Evolutionary conservation across 345 rosid genomes (phyloP).

Genomic region (Aquilaria sinensis): DNA sequence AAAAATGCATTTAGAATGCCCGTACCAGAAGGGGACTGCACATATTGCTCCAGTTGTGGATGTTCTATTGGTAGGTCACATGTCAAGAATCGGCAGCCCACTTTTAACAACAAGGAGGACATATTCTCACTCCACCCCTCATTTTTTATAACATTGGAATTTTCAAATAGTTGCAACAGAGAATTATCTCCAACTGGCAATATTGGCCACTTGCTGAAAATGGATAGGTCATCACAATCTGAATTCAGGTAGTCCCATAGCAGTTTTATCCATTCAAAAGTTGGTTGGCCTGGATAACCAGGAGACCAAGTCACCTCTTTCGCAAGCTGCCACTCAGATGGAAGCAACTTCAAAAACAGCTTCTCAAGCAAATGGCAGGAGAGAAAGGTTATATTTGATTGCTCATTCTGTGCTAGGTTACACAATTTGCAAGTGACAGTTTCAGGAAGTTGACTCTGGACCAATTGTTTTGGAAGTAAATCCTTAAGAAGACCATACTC

Average conservation of each 20-base stretch:
- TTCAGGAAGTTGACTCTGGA: conserved; percentile 59
- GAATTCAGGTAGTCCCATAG: conserved; percentile 76
- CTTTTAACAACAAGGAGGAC: conserved; percentile 74
- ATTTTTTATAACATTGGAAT: conserved; percentile 65
- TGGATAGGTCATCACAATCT: conserved; percentile 74
- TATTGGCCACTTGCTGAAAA: conserved; percentile 94
- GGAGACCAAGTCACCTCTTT: conserved; percentile 75
- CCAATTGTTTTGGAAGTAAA: conserved; percentile 72
- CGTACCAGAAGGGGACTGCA: conserved; percentile 78
- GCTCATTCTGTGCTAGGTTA: conserved; percentile 61
- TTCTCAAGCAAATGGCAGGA: conserved; percentile 84
- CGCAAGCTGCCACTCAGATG: conserved; percentile 78
- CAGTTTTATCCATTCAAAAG: conserved; percentile 65
- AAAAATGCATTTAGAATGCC: conserved; percentile 79
- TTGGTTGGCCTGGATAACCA: conserved; percentile 73
- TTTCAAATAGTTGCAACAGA: conserved; percentile 65
- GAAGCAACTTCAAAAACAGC: conserved; percentile 76
- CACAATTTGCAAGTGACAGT: conserved; percentile 56
- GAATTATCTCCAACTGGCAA: conserved; percentile 67
- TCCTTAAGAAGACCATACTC: conserved; percentile 82
- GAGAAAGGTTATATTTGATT: conserved; percentile 65
- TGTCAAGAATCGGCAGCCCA: conserved; percentile 80
- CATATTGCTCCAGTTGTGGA: conserved; percentile 72
- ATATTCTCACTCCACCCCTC: conserved; percentile 97
- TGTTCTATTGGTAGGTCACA: conserved; percentile 62